Conservation (phyloP, 257 asterid genomes). For the Primulina eburnea region DNA sequence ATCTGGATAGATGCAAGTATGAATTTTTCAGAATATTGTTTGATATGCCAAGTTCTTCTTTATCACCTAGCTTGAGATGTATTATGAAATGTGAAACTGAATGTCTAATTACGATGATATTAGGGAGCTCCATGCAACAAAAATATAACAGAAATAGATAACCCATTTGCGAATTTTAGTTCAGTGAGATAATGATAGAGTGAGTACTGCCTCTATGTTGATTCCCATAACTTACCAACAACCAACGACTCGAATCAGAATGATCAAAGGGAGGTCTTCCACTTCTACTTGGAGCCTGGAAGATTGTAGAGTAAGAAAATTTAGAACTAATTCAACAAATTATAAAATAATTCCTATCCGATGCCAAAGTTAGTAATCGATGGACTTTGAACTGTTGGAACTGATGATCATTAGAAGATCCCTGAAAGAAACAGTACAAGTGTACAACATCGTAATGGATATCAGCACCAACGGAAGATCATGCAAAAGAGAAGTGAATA, state of each 20-base stretch:
- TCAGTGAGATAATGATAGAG: no score
- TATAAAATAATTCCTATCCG: background rate
- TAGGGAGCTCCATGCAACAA: no score
- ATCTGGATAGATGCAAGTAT: conserved; percentile 14
- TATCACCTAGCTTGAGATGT: no score
- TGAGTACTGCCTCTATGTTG: background rate
- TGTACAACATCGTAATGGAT: background rate
- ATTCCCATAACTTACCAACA: conserved; percentile 54
- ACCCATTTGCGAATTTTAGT: no score
- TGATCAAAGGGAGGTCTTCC: conserved; percentile 87
- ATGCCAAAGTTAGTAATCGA: conserved; percentile 15
- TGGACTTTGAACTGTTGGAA: conserved; percentile 4
- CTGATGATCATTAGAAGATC: background rate
- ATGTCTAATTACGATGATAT: no score
- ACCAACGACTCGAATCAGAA: conserved; percentile 88
- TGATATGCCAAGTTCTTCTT: background rate
- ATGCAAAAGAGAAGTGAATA: background rate
- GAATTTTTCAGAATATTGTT: background rate
- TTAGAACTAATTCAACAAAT: conserved; percentile 17
- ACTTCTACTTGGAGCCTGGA: conserved; percentile 78
- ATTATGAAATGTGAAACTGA: no score
- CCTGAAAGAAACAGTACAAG: conserved; percentile 10
- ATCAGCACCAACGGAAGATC: conserved; percentile 17
- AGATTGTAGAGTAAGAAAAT: conserved; percentile 26
- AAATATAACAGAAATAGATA: no score